Base-by-base conservation (phyloP, 129 eudicot genomes). In the Lonicera japonica region DNA sequence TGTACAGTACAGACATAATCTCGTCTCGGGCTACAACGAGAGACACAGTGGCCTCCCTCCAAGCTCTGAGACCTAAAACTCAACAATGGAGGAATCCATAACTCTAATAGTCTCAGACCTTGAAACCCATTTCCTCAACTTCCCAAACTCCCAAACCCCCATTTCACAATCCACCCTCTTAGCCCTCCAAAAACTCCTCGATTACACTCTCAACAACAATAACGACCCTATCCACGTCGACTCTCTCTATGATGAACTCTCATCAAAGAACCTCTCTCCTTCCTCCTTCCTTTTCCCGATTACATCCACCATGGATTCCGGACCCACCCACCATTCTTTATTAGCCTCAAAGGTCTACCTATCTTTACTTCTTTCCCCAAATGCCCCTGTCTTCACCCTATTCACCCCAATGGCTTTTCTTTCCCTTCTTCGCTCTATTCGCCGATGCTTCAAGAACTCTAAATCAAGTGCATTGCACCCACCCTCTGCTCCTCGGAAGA, bases 371-470 rank as follows among this genome's bases (percentile, higher is more conserved):
- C 70, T 83, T 1, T 60, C 89, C 58, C 89, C 95, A 5, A 83
- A 85, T 48, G 81, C 83, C 43, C 92, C 91, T 6, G 96, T 83
- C 29, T 73, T 94, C 22, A 82, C 99, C 40, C 82, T 94, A 21
- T 94, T 94, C 60, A 85, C 83, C 9, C 96, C 99, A 11, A 71
- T 94, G 79, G 70, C 83, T 8, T 94, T 88, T 39, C 84, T 80
- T 54, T 77, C 82, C 15, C 74, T 94, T 12, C 81, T 94, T 25
- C 92, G 89, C 8, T 70, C 81, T 0, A 29, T 94, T 18, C 89
- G 99, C 0, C 64, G 73, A 43, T 74, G 70, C 23, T 70, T 94
- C 39, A 88, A 83, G 70, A 73, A 53, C 43, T 41, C 68, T 17
- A 61, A 60, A 17, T 63, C 58, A 62, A 79, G 56, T 24, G 57